Base-by-base conservation (phyloP, 495 filamentous ascomycete species). In the Schizothecium vesticola region DNA sequence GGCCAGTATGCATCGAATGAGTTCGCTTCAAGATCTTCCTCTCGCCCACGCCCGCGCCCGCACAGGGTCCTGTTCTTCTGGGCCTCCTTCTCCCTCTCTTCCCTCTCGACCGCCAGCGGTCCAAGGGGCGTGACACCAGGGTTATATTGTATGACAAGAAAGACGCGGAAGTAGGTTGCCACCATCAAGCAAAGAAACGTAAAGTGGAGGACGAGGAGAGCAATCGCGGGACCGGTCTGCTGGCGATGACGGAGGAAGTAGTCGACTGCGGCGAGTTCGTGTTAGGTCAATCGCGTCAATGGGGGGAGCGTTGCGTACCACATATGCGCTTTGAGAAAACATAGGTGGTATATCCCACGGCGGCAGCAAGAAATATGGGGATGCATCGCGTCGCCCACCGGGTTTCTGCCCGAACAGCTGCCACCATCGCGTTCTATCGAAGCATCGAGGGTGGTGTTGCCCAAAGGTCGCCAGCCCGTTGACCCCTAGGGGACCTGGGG, bases 51-150 rank as follows among this genome's bases (percentile, higher is more conserved):
- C 33, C 36, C 13, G 56, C 69, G 63, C 33, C 69, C 69, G 43
- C 51, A 58, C 26, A 36, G 26, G 19, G 26, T 28, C 29, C 65
- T 62, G n/a, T 62, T 63, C 60, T 51, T 60, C 24, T 21, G 56
- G 10, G 29, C 74, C 19, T 59, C 67, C 57, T 67, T 78, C 25
- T 66, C 43, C 58, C 63, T 63, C 13, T 67, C 36, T 13, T 63
- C 66, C 43, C 65, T 65, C 51, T 71, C 65, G 21, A 66, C 31
- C 64, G 83, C 78, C 66, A 70, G 65, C n/a, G 78, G 80, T 3
- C 89, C 87, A 13, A 88, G 82, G 0, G 88, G 86, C 1, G 91
- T 82, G 64, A 91, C 89, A 8, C 91, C 92, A 0, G 94, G 89
- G 69, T 91, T 85, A 74, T 79, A 72, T 25, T 83, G 80, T 23